Evolutionary conservation across 2,329 filamentous ascomycete species (phyloP).

Genomic region (Cercospora berteroae): DNA sequence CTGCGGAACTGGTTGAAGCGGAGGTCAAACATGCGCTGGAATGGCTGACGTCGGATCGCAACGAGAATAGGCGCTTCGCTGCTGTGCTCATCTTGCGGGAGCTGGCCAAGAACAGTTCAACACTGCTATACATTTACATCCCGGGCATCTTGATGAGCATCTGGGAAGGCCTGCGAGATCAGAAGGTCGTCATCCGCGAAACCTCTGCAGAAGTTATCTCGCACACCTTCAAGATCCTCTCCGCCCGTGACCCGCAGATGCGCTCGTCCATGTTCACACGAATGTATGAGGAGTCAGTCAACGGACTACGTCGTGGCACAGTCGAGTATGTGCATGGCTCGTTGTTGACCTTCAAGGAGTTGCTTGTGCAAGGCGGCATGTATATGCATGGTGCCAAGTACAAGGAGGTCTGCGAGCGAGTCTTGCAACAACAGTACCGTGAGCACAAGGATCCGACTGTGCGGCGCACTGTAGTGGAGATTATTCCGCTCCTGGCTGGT

Average conservation of each 20-base stretch:
- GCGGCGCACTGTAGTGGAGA: constrained; percentile 80
- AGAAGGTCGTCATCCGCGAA: constrained; percentile 84
- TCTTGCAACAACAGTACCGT: constrained; percentile 72
- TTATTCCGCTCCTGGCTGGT: constrained; percentile 88
- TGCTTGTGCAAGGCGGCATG: constrained; percentile 94
- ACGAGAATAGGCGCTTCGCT: constrained; percentile 90
- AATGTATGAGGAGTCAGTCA: constrained; percentile 81
- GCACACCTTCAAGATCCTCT: constrained; percentile 93
- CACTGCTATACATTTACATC: constrained; percentile 92
- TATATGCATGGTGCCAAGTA: constrained; percentile 94
- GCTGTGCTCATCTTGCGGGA: constrained; percentile 89
- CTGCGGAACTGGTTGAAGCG: constrained; percentile 92
- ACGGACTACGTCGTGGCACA: constrained; percentile 74
- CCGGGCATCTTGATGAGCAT: constrained; percentile 94
- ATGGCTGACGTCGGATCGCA: constrained; percentile 91
- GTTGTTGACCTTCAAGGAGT: constrained; percentile 84
- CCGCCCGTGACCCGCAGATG: constrained; percentile 84
- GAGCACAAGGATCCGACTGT: constrained; percentile 88
- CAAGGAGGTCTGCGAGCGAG: constrained; percentile 85
- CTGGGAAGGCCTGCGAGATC: constrained; percentile 89
- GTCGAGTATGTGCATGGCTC: constrained; percentile 93
- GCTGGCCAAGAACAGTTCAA: constrained; percentile 87
- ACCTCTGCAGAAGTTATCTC: constrained; percentile 91
- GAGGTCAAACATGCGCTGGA: constrained; percentile 95
- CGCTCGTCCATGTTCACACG: constrained; percentile 85